These are phyloP conservation scores for Tylopilus sp. DNA, from an alignment of 768 basidiomycete genomes.

Conservation along the genomic window DNA sequence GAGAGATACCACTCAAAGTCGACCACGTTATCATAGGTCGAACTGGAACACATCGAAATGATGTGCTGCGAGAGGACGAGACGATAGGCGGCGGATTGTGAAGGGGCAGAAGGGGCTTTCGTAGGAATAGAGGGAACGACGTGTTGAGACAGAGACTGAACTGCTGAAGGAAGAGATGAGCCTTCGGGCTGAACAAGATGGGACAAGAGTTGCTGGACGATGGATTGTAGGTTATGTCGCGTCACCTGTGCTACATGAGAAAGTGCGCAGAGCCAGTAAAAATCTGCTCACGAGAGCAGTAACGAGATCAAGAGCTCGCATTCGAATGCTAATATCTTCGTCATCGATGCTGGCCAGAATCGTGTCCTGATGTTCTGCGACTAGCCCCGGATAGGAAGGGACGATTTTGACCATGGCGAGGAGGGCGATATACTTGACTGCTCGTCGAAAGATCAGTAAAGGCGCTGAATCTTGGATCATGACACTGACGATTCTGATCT, in stretches of 20 bases:
- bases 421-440: slow-evolving; percentile 97
- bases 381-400: slow-evolving; percentile 83
- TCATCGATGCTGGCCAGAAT: slow-evolving; percentile 90
- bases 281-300: slow-evolving; percentile 75
- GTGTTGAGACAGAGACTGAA: slow-evolving; percentile 50
- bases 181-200: slow-evolving; percentile 71
- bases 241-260: slow-evolving; percentile 56
- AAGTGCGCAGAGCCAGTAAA: background rate
- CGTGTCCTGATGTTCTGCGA: slow-evolving; percentile 88
- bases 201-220: slow-evolving; percentile 85
- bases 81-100: slow-evolving; percentile 82
- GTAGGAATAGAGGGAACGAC: slow-evolving; percentile 40
- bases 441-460: slow-evolving; percentile 19
- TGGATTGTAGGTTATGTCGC: slow-evolving; percentile 77
- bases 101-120: slow-evolving; percentile 45
- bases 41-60: slow-evolving; percentile 79
- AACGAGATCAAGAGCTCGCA: slow-evolving; percentile 92
- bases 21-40: slow-evolving; percentile 79
- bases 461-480: slow-evolving; percentile 8
- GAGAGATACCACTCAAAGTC: slow-evolving; percentile 99
- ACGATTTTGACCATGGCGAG: slow-evolving; percentile 96
- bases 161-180: slow-evolving; percentile 54
- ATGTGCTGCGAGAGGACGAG: slow-evolving; percentile 78
- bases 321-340: slow-evolving; percentile 91
- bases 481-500: slow-evolving; percentile 88